Base-by-base conservation (phyloP, 306 rosid species). In the Acacia confusa region DNA sequence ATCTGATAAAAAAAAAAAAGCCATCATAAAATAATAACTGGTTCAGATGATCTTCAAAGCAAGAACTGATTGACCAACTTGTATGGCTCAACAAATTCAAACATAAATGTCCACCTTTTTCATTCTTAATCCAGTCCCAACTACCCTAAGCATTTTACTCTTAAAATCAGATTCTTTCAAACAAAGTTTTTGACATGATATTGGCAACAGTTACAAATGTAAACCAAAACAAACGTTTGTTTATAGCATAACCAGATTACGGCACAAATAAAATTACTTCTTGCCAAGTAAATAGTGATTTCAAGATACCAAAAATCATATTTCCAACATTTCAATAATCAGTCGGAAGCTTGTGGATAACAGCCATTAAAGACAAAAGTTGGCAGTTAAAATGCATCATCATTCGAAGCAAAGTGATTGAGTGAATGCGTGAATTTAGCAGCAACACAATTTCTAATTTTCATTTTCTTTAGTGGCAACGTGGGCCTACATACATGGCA, bases 101-200 rank as follows among this genome's bases (percentile, higher is more conserved):
- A 72, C 25, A 45, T 27, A 72, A 7, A 47, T 47, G 10, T 25
- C 30, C n/a, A 7, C 30, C 61, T 19, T 65, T 43, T 47, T 44
- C 48, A 78, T 66, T 66, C 66, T 24, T 34, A 32, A 66, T 48
- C 70, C 52, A 66, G 65, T 28, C 38, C 81, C 12, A 66, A 32
- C 66, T 32, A 20, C 14, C n/a, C 24, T 44, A 36, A 17, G 41
- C 30, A 63, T 44, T 67, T 76, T 61, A 15, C 53, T 41, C 22
- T 16, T 34, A 40, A 44, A 63, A 76, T 44, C 13, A 63, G 44
- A 41, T 41, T 17, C 28, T 43, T 63, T 61, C 5, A 20, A 41
- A 43, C 12, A 27, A 36, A 27, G 10, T 74, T 8, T 66, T 28
- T 19, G 16, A 63, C 20, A 19, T 27, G 80, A 45, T 1, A 27